Evolutionary conservation across 768 basidiomycete species (phyloP), one percentile per base, ranked within the genome.

Genomic region (Lentinula guzmanii): DNA sequence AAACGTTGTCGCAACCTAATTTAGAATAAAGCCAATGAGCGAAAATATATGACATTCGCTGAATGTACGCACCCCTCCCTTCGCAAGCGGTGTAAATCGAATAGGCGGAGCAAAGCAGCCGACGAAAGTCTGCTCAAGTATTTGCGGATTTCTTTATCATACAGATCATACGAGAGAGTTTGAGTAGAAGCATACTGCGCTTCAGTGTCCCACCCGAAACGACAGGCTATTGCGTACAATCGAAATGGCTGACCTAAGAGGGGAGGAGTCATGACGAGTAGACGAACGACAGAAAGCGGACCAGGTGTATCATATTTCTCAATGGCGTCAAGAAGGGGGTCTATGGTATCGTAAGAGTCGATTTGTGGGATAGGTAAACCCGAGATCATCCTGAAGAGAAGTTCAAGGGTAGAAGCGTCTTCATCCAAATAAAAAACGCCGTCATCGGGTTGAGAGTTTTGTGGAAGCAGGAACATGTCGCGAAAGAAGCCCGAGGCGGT

Each of bases 251-350:
- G 72, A 41, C 76, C 73, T 24, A 81, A 71, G 45, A 87, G 75
- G 0, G 79, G 71, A 1, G 80, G 82, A 0, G 82, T 82, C 69
- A 80, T 77, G 58, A 83, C 74, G n/a, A 83, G 76, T 37, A 84
- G 79, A 42, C 84, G 84, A 54, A 87, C 70, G 64, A 87, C 79
- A 5, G 84, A 85, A 61, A 77, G 74, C 1, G 86, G 84, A 0
- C 86, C 87, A 0, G 82, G 79, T 83, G 86, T 88, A 39, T 87
- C 86, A 68, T 88, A 89, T 66, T 86, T 87, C 67, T 89, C 86
- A 0, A 86, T 82, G 0, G 85, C 84, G 58, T 79, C 84, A 11
- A 88, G 71, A n/a, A 89, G 66, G 3, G 77, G 70, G 59, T 89
- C 86, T 57, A 88, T 71, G 35, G 71, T 62, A 64, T 86, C 85